phyloP scores from a whole-genome alignment of 2,329 filamentous ascomycete genomes.

The Verticillium nubilum region DNA sequence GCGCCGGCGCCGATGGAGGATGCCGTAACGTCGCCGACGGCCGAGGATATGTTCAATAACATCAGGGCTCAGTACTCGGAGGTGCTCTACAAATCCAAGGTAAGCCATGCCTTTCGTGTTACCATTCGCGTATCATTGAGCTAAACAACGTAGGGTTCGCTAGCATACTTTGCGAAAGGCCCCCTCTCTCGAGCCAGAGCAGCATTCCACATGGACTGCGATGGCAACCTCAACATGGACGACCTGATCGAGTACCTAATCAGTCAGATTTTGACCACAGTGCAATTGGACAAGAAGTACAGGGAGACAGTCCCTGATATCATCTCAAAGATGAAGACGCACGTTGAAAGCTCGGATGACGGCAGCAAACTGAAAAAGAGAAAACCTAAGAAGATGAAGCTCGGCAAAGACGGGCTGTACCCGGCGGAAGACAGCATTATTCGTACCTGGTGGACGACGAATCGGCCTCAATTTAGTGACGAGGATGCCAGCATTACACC shows the following conservation, averaged over 20 bases:
- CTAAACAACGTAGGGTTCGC: conserved; percentile 51
- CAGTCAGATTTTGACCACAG: conserved; percentile 58
- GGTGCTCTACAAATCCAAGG: conserved; percentile 58
- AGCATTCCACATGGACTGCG: conserved; percentile 59
- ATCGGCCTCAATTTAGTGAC: conserved; percentile 42
- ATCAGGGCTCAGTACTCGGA: conserved; percentile 55
- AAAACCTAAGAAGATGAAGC: conserved; percentile 59
- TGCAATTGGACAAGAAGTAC: conserved; percentile 74
- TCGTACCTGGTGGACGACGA: conserved; percentile 63
- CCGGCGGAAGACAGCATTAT: conserved; percentile 60
- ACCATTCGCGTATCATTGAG: conserved; percentile 15
- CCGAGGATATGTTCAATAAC: conserved; percentile 50
- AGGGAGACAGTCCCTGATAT: conserved; percentile 63
- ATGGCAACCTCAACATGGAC: conserved; percentile 53
- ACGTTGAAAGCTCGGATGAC: conserved; percentile 51
- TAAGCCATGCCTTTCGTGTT: conserved; percentile 24
- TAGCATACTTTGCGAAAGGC: conserved; percentile 81
- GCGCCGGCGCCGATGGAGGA: conserved; percentile 14
- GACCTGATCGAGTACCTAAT: conserved; percentile 67
- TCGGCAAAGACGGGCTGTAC: conserved; percentile 65
- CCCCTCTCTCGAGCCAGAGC: conserved; percentile 70
- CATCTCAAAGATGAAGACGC: conserved; percentile 50
- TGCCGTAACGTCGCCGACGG: conserved; percentile 28
- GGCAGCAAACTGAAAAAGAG: conserved; percentile 36
- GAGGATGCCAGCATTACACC: conserved; percentile 39